Base-by-base conservation (phyloP, 1,139 yeast species). In the Suhomyces wounanorum region DNA sequence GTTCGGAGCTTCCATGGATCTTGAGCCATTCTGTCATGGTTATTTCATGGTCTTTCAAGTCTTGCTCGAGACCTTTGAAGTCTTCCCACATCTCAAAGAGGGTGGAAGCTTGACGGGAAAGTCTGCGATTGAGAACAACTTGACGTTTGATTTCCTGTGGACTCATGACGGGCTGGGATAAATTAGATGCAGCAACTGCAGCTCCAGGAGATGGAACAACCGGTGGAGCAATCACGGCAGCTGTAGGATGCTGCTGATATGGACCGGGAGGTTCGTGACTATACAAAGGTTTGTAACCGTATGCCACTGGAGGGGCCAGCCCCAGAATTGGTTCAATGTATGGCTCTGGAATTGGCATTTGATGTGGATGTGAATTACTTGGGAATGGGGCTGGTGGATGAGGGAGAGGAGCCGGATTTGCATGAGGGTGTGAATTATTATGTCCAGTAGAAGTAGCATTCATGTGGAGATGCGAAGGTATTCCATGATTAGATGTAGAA, bases 1-100 rank as follows among this genome's bases (percentile, higher is more conserved):
- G 52, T 53, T 70, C 75, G 3, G 71, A 65, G 47, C 66, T 61
- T 21, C 75, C 73, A 48, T 71, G 76, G 3, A 69, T 63, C 51
- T 69, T 69, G 16, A 70, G 53, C 75, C 76, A 70, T 52, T 70
- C 75, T 9, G 74, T 68, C 7, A 66, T 59, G 9, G 72, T 59
- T 23, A 71, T 63, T 44, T 64, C 70, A 49, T 67, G 62, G 33
- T 63, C 64, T 40, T 60, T 61, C 42, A 71, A 58, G 33, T 63
- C 71, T 44, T 58, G 55, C 46, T 70, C 75, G 26, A 70, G 54
- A 9, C 67, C 61, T 48, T 70, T 71, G 52, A 68, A 71, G 52
- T 71, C 76, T 51, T 71, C 72, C 76, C 76, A 71, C 75, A 71
- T 69, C 54, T 71, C 75, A 52, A 62, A 69, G 16, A 70, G 56